These are phyloP conservation scores for Scedosporium apiospermum DNA, from an alignment of 2,329 filamentous ascomycete genomes.

Conservation along the genomic window DNA sequence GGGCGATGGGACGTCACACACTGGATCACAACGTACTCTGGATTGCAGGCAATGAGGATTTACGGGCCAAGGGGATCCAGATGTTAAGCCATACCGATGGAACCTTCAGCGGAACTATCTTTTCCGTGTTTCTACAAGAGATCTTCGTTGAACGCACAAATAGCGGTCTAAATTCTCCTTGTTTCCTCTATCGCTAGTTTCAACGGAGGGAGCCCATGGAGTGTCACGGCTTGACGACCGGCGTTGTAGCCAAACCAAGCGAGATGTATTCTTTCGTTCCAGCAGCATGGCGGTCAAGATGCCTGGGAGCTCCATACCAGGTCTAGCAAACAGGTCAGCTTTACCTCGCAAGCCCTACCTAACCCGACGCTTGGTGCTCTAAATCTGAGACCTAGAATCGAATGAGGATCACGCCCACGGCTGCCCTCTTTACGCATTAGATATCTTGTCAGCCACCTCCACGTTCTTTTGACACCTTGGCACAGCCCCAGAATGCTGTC, in stretches of 20 bases:
- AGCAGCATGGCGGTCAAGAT: neutral
- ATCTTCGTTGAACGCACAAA: neutral
- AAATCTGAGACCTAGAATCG: too few species aligned
- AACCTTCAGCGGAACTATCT: neutral
- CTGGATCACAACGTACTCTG: neutral
- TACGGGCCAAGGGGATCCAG: neutral
- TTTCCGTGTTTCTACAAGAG: neutral
- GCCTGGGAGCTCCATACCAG: neutral
- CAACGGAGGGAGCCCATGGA: neutral
- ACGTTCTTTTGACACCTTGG: neutral
- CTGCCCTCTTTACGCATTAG: neutral
- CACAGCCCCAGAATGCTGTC: neutral
- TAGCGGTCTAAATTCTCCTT: neutral
- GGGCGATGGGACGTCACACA: conserved; percentile 1
- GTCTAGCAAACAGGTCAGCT: neutral
- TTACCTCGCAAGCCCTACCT: too few species aligned
- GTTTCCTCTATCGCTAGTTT: neutral
- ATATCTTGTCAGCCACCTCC: neutral
- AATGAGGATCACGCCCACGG: too few species aligned
- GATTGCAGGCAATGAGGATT: neutral
- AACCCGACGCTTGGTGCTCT: too few species aligned
- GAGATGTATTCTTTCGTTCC: neutral
- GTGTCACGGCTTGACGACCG: neutral
- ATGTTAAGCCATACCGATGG: neutral
- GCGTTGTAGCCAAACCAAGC: neutral